Evolutionary conservation across 129 eudicot species (phyloP).

Genomic region (Chrysanthemum makinoi): DNA sequence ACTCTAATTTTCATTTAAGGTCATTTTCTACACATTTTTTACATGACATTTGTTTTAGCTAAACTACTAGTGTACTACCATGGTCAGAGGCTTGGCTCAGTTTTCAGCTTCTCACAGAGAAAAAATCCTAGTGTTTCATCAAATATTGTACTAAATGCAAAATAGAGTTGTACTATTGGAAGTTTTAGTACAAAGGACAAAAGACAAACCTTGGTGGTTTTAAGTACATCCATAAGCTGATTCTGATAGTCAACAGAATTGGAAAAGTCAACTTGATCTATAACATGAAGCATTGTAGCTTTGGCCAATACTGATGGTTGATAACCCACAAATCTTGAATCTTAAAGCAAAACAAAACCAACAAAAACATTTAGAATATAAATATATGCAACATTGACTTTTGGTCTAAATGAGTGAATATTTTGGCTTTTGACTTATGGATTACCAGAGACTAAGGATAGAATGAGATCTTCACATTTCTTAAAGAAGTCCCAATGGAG

Average conservation of each 20-base stretch:
- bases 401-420: background rate
- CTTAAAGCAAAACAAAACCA: constrained; percentile 32
- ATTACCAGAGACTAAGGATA: constrained; percentile 62
- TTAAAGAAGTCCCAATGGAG: constrained; percentile 58
- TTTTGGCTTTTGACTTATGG: constrained; percentile 3
- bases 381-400: constrained; percentile 11
- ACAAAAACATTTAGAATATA: constrained; percentile 3
- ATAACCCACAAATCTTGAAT: constrained; percentile 59
- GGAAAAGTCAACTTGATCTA: constrained; percentile 53
- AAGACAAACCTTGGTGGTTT: constrained; percentile 55
- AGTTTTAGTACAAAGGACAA: constrained; percentile 7
- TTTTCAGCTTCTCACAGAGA: background rate
- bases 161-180: constrained; percentile 14
- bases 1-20: too few relatives aligned
- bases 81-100: constrained; percentile 18
- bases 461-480: constrained; percentile 59
- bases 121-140: background rate
- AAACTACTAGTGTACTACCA: background rate
- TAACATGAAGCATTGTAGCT: constrained; percentile 69
- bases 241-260: constrained; percentile 56
- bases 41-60: too few relatives aligned
- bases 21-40: too few relatives aligned
- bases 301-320: constrained; percentile 71
- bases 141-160: constrained; percentile 21
- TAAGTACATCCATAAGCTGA: constrained; percentile 62